Conservation (phyloP, 2,329 filamentous ascomycete species). For the Sarocladium strictum region DNA sequence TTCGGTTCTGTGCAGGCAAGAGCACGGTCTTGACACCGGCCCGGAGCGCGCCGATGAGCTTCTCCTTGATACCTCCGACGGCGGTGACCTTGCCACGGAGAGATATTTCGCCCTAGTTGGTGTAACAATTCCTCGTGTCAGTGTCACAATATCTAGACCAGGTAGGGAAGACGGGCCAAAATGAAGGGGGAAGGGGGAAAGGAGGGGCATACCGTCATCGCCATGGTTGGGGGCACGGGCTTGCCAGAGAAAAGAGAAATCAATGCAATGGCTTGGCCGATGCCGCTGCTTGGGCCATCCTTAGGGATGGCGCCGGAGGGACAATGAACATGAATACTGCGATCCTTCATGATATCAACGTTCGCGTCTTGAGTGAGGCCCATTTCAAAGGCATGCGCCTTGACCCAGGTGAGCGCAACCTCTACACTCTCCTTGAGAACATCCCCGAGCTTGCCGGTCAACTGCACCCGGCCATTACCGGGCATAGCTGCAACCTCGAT, state of each 20-base stretch:
- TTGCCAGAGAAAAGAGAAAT: slow-evolving; percentile 86
- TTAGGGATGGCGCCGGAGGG: slow-evolving; percentile 93
- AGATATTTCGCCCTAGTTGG: slow-evolving; percentile 58
- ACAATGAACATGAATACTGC: slow-evolving; percentile 93
- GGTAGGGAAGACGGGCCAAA: slow-evolving; percentile 13
- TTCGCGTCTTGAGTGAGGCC: slow-evolving; percentile 73
- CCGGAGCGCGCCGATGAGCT: slow-evolving; percentile 86
- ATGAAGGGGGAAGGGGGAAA: slow-evolving; percentile 4
- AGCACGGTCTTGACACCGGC: slow-evolving; percentile 94
- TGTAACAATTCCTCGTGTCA: slow-evolving; percentile 14
- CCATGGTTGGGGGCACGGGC: slow-evolving; percentile 81
- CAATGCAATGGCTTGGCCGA: slow-evolving; percentile 89
- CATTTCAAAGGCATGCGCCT: slow-evolving; percentile 87
- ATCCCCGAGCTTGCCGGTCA: slow-evolving; percentile 93
- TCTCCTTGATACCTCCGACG: slow-evolving; percentile 97
- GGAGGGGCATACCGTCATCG: slow-evolving; percentile 70
- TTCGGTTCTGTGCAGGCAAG: slow-evolving; percentile 80
- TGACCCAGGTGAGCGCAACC: slow-evolving; percentile 94
- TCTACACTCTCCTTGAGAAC: slow-evolving; percentile 97
- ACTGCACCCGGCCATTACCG: slow-evolving; percentile 81
- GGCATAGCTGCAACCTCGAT: slow-evolving; percentile 99
- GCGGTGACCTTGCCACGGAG: slow-evolving; percentile 86
- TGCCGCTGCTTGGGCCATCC: slow-evolving; percentile 79
- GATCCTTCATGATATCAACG: slow-evolving; percentile 92
- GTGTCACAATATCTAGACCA: slow-evolving; percentile 17